phyloP scores from a whole-genome alignment of 768 basidiomycete species.

The Russula vinacea region DNA sequence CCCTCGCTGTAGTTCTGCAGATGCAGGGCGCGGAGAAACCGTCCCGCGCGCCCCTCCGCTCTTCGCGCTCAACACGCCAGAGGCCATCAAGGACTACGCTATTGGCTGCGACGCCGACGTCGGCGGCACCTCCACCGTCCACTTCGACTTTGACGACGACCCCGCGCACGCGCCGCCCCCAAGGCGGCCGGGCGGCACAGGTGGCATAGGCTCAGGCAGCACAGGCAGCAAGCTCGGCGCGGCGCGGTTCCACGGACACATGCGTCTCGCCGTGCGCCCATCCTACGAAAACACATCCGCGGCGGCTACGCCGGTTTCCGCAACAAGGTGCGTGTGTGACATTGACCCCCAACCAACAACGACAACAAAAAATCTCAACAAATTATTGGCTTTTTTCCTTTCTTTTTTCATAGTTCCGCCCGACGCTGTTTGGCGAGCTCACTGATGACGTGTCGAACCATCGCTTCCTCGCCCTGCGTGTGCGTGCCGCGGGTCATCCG shows the following conservation, averaged over 20 bases:
- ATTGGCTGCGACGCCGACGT: slow-evolving; percentile 87
- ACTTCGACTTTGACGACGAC: slow-evolving; percentile 64
- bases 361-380: too few relatives aligned
- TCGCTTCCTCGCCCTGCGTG: slow-evolving; percentile 73
- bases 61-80: slow-evolving; percentile 57
- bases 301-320: slow-evolving; percentile 91
- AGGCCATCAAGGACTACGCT: slow-evolving; percentile 61
- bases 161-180: slow-evolving; percentile 42
- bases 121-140: slow-evolving; percentile 76
- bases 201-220: neutral
- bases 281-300: slow-evolving; percentile 64
- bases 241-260: slow-evolving; percentile 75
- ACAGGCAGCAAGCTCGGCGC: slow-evolving; percentile 38
- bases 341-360: too few relatives aligned
- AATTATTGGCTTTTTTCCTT: too few relatives aligned
- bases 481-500: slow-evolving; percentile 75
- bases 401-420: slow-evolving; percentile 50
- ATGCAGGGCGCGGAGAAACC: slow-evolving; percentile 76
- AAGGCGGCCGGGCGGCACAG: slow-evolving; percentile 25
- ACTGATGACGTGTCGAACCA: slow-evolving; percentile 82
- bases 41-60: slow-evolving; percentile 58
- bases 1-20: slow-evolving; percentile 49
- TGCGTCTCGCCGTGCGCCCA: slow-evolving; percentile 65
- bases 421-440: slow-evolving; percentile 84
- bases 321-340: slow-evolving; percentile 56